Evolutionary conservation across 2,329 filamentous ascomycete genomes (phyloP), one percentile per base, ranked within the genome.

Genomic region (Sporothrix mexicana): DNA sequence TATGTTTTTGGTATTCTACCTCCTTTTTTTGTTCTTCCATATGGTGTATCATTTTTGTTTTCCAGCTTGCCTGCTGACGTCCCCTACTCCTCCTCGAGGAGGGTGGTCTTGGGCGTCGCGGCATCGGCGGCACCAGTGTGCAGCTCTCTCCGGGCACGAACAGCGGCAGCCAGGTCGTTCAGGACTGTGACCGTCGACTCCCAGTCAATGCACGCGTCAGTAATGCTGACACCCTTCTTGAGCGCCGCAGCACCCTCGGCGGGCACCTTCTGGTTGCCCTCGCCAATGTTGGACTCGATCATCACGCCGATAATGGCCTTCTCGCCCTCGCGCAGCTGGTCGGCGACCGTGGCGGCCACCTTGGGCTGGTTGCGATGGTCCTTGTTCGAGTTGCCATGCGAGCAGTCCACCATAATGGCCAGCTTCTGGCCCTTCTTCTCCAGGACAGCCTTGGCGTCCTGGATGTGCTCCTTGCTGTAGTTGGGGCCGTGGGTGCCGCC

Each of bases 341-440:
- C 93, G 45, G 88, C 92, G 74, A 99, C 85, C 70, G 87, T 87
- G 81, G 92, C 89, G 76, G 95, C 94, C 61, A 98, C 95, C 84
- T 95, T 92, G 78, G 96, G 96, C 85, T 99, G 95, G 84, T 99
- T 99, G 79, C 92, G 91, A 86, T 98, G 95, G 85, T 98, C 91
- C 86, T 99, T 99, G 83, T 92, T 93, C 23, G 95, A 98, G 86
- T 99, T 99, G 72, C 96, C 96, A 81, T 99, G 96, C 25, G 95
- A 98, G 87, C 96, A 99, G 83, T 99, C 96, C 73, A 99, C 90
- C 96, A 99, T 99, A 84, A 99, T 92, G 76, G 95, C 92, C 83
- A 94, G 88, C 79, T 91, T 92, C 81, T 96, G 92, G 74, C 91
- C 91, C 88, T 97, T 97, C 84, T 93, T 92, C 76, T 83, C 85